Evolutionary conservation across 805 yeast genomes (phyloP), one percentile per base, ranked within the genome.

Genomic region (Starmerella etchellsii): DNA sequence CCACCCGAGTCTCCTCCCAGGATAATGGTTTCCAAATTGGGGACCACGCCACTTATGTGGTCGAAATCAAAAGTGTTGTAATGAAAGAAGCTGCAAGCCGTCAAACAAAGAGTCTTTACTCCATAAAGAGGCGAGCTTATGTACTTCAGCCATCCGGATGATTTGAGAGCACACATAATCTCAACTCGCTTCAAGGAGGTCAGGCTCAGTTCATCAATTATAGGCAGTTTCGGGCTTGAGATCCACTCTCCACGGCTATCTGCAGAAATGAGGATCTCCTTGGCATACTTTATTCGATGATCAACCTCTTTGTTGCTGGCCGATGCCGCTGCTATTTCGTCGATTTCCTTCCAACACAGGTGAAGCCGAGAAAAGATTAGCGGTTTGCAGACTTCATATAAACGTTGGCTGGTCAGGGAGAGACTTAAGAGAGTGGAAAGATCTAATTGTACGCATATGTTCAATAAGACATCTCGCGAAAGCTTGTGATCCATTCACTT

Each of bases 141-240:
- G 34, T 50, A 52, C 21, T 50, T 49, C 29, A 52, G 44, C 55
- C 55, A 52, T 4, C 49, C 55, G 3, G 41, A 39, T 4, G 41
- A 39, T 4, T 28, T 22, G 23, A 39, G 26, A 10, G 41, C 41
- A 16, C 41, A 39, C 20, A 9, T 16, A 6, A 39, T 28, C 16
- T 39, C 19, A 10, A 39, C 20, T 5, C 13, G n/a, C 13, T 25
- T 6, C 6, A 31, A 22, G 6, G 20, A 15, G 13, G 8, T 7
- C 18, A 9, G 11, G 18, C 32, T 11, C 15, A 28, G 7, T 6
- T 28, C 31, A 30, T 30, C 32, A 9, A 30, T 30, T 7, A 30
- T 14, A 7, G 32, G 18, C 21, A 50, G 36, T 8, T 36, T 30
- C 5, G 45, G 42, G 25, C 53, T 48, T 4, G 37, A 32, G 19